A percentile compares a stretch with the other conserved stretches of the same genome.
These are phyloP conservation scores for Ailanthus altissimus DNA, from an alignment of 345 rosid species.

Conservation along the genomic window DNA sequence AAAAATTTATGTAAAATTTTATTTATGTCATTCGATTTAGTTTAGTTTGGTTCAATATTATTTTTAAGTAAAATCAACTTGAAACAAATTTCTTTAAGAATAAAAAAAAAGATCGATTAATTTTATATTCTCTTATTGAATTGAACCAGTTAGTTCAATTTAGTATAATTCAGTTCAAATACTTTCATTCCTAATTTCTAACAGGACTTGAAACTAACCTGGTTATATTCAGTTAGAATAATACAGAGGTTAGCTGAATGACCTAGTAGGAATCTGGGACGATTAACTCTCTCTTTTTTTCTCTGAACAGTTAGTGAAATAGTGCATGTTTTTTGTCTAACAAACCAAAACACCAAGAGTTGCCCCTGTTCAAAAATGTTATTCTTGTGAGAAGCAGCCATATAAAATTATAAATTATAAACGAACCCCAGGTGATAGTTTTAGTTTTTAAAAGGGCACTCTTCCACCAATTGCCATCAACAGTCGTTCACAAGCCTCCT, in stretches of 20 bases:
- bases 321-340: background rate
- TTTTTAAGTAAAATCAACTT: no score
- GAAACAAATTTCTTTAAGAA: no score
- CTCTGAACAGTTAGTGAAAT: background rate
- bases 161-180: no score
- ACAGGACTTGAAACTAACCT: no score
- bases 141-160: no score
- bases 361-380: conserved; percentile 28
- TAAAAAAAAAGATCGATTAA: no score
- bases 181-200: no score
- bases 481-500: background rate
- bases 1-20: no score
- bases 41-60: no score
- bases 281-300: background rate
- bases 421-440: background rate
- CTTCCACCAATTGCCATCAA: background rate
- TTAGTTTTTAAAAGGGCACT: background rate
- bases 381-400: conserved; percentile 37
- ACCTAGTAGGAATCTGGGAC: conserved; percentile 3
- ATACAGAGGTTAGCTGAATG: background rate
- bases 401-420: background rate
- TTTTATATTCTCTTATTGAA: no score
- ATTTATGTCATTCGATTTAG: no score
- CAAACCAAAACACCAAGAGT: conserved; percentile 16
- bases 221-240: background rate